Base-by-base conservation (phyloP, 1,284 basidiomycete genomes). In the Ganoderma resinaceum region DNA sequence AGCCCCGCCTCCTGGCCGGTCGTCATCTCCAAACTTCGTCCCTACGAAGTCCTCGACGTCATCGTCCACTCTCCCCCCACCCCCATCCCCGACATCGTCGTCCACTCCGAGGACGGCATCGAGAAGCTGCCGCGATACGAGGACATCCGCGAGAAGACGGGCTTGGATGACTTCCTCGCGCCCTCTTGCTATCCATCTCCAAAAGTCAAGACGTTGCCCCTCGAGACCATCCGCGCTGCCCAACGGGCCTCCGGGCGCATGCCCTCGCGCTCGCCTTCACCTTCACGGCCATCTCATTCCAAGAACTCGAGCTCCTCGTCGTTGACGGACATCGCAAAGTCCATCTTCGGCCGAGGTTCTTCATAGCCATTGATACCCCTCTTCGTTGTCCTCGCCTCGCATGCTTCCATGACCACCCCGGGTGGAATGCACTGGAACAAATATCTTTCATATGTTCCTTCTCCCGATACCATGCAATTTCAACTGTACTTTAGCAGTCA, bases 21-120 rank as follows among this genome's bases (percentile, higher is more conserved):
- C 2, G 80, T 89, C 16, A 73, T 85, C 11, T 63, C 79, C 1
- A 80, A 80, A 40, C 79, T 91, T 62, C 68, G 83, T 1, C 82
- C 82, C 16, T 88, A 85, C 63, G 88, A 90, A 69, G 80, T 90
- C 70, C 80, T 91, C 63, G 84, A 89, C 59, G 77, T 91, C 29
- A 72, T 76, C 58, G 70, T 88, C 58, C 42, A 74, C 73, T 63
- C 62, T 35, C 20, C 53, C 52, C 8, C n/a, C 14, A 42, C 58
- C 49, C 5, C 16, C 29, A 40, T 60, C 12, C 72, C 70, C 11
- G 59, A 60, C 14, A 62, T 75, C 62, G 62, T 70, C 53, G 66
- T 67, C 59, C 68, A 57, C 35, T 49, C 57, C 37, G 35, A 33
- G 14, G 42, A 70, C n/a, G 65, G 60, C 20, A 64, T 66, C 26